phyloP scores from a whole-genome alignment of 331 rosid genomes.

The Telfairia occidentalis region DNA sequence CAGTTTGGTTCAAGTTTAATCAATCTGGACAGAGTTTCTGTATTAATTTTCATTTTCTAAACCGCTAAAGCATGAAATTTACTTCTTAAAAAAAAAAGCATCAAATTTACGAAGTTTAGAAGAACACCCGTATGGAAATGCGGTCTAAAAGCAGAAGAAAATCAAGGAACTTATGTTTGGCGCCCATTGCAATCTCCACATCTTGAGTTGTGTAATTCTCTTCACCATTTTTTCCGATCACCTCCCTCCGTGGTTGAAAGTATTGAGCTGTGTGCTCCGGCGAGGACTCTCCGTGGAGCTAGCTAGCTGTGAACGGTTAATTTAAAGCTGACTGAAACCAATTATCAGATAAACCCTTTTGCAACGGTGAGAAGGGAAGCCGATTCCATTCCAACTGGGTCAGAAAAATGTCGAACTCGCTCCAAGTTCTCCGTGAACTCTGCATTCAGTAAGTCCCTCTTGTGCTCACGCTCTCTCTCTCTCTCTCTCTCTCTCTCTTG shows the following conservation, averaged over 20 bases:
- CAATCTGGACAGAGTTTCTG: no score
- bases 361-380: neutral
- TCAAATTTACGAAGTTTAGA: neutral
- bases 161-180: neutral
- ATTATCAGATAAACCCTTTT: neutral
- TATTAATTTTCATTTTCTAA: no score
- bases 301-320: neutral
- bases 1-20: no score
- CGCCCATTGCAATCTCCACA: neutral
- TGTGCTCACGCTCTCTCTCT: neutral
- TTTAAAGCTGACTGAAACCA: neutral
- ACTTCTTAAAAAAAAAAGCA: no score
- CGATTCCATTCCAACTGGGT: neutral
- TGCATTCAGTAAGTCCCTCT: constrained; percentile 10
- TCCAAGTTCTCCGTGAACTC: constrained; percentile 25
- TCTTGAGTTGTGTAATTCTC: neutral
- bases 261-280: neutral
- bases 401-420: constrained; percentile 34
- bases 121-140: neutral
- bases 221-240: neutral
- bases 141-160: neutral
- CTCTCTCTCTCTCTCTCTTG: neutral
- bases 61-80: no score
- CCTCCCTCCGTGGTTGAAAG: neutral
- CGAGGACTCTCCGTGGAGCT: neutral